Evolutionary conservation across 23 red algal species (phyloP).

Genomic region (Agarophyton chilense): DNA sequence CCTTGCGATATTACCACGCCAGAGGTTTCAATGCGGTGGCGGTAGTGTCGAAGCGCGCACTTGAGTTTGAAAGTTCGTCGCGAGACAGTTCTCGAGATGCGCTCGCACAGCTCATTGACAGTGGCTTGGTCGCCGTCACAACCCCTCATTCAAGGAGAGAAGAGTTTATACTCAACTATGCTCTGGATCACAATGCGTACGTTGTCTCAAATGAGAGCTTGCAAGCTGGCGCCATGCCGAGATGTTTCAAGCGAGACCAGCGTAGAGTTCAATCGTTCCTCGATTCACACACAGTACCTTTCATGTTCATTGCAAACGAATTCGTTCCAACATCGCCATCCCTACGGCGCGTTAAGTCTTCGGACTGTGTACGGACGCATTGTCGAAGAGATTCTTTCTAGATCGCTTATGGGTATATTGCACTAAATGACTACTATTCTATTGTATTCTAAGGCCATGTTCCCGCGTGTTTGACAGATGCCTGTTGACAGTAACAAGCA

Average conservation of each 20-base stretch:
- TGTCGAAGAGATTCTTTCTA: neutral
- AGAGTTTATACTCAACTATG: slow-evolving; percentile 17
- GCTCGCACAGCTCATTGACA: neutral
- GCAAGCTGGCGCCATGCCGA: neutral
- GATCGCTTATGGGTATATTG: neutral
- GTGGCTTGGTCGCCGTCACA: neutral
- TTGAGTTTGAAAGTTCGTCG: neutral
- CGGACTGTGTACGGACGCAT: neutral
- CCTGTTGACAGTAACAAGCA: too few species aligned
- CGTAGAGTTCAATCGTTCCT: slow-evolving; percentile 9
- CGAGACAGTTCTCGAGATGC: slow-evolving; percentile 13
- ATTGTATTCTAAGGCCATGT: neutral
- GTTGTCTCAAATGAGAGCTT: slow-evolving; percentile 31
- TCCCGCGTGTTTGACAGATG: too few species aligned
- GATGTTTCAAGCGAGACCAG: slow-evolving; percentile 12
- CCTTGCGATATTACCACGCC: slow-evolving; percentile 12
- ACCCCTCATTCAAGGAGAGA: neutral
- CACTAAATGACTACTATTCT: too few species aligned
- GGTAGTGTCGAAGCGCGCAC: slow-evolving; percentile 1
- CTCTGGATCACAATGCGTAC: slow-evolving; percentile 39
- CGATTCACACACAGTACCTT: slow-evolving; percentile 9
- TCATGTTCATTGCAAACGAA: slow-evolving; percentile 35
- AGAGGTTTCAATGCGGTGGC: slow-evolving; percentile 25
- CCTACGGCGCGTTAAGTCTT: neutral
- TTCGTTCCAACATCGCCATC: slow-evolving; percentile 28